These are phyloP conservation scores for Alternaria triticimaculans DNA, from an alignment of 2,329 filamentous ascomycete species.

Conservation along the genomic window DNA sequence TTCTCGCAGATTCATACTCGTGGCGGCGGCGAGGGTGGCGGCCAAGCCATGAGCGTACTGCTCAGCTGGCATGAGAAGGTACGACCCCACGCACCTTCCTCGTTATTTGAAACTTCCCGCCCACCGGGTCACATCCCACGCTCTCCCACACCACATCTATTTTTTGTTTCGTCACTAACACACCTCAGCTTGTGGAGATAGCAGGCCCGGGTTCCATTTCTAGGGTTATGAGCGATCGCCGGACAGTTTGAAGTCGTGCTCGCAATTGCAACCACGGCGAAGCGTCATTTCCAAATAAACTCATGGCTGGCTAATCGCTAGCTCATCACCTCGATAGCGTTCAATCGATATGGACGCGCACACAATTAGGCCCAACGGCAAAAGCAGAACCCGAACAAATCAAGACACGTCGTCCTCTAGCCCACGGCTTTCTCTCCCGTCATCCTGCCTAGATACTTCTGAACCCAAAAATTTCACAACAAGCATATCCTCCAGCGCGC, in stretches of 20 bases:
- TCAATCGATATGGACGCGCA: neutral
- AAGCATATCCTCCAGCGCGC: neutral
- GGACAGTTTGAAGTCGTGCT: conserved; percentile 70
- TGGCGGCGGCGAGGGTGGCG: conserved; percentile 71
- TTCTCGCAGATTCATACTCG: conserved; percentile 79
- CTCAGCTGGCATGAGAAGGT: conserved; percentile 98
- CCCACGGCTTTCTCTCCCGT: neutral
- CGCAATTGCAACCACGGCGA: neutral
- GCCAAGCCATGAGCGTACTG: conserved; percentile 92
- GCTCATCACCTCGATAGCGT: conserved; percentile 1
- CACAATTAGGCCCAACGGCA: conserved; percentile 2
- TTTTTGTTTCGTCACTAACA: conserved; percentile 20
- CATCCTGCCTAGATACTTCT: neutral
- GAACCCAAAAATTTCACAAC: neutral
- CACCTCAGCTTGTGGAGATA: conserved; percentile 77
- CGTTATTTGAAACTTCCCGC: neutral
- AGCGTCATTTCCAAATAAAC: neutral
- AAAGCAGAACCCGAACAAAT: conserved; percentile 12
- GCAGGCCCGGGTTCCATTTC: conserved; percentile 88
- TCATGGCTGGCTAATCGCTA: conserved; percentile 5
- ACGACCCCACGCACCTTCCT: conserved; percentile 17
- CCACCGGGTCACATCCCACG: neutral
- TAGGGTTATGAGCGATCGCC: conserved; percentile 94
- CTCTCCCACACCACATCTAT: neutral
- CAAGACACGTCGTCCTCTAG: neutral